These are phyloP conservation scores for Durio zibethinus DNA, from an alignment of 345 rosid species.

Conservation along the genomic window DNA sequence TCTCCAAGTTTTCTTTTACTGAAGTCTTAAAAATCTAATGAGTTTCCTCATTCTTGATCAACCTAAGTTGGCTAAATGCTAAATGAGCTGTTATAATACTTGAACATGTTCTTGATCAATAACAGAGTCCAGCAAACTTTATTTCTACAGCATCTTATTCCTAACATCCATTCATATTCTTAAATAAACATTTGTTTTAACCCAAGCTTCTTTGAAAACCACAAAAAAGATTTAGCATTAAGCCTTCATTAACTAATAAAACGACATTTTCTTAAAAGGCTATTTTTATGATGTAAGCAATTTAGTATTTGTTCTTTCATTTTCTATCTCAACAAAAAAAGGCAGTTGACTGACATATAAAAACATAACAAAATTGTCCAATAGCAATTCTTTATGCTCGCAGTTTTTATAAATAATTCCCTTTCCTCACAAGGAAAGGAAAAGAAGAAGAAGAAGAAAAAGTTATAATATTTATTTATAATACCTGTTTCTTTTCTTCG, in stretches of 20 bases:
- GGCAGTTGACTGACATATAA: background rate
- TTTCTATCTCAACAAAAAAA: background rate
- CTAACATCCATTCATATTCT: background rate
- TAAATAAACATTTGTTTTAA: background rate
- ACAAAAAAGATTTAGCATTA: background rate
- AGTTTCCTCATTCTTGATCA: background rate
- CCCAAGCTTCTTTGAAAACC: background rate
- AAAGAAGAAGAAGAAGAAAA: background rate
- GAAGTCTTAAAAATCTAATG: background rate
- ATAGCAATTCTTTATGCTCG: background rate
- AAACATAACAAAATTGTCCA: background rate
- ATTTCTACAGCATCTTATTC: background rate
- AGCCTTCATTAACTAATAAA: background rate
- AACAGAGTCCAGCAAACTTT: background rate
- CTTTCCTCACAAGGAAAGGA: background rate
- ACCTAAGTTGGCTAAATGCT: too few relatives aligned
- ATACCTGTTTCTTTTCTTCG: background rate
- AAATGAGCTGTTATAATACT: too few relatives aligned
- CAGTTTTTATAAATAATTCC: background rate
- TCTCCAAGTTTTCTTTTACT: too few relatives aligned
- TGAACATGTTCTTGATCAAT: too few relatives aligned
- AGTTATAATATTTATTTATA: background rate
- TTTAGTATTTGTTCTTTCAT: background rate
- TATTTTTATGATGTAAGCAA: background rate
- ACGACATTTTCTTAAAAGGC: background rate